phyloP scores from a whole-genome alignment of 2,329 filamentous ascomycete species.

The Didymella lethalis region DNA sequence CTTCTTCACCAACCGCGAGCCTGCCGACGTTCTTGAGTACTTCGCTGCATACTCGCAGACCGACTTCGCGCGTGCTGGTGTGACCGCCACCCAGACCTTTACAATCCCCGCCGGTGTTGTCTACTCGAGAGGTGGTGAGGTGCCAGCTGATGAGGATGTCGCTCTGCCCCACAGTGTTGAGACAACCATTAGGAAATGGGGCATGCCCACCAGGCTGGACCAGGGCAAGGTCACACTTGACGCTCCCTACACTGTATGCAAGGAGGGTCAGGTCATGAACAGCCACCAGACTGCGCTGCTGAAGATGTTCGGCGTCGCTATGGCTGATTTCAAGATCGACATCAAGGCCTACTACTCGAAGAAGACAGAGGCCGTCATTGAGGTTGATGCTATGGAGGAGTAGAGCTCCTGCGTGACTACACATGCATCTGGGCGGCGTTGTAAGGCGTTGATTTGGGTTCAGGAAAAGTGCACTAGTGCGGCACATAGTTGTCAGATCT shows the following conservation, averaged over 20 bases:
- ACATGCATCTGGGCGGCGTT: slow-evolving; percentile 40
- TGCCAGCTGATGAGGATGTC: slow-evolving; percentile 81
- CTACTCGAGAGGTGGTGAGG: slow-evolving; percentile 78
- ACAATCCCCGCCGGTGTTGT: slow-evolving; percentile 84
- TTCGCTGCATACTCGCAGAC: slow-evolving; percentile 76
- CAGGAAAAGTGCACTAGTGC: slow-evolving; percentile 29
- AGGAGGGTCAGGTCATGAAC: slow-evolving; percentile 83
- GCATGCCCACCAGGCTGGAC: slow-evolving; percentile 86
- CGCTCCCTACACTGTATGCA: slow-evolving; percentile 77
- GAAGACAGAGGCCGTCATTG: slow-evolving; percentile 54
- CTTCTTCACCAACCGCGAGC: slow-evolving; percentile 83
- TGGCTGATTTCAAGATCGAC: slow-evolving; percentile 88
- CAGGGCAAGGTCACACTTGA: slow-evolving; percentile 87
- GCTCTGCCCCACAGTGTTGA: slow-evolving; percentile 88
- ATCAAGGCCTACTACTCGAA: slow-evolving; percentile 69
- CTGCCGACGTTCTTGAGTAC: slow-evolving; percentile 72
- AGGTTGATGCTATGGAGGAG: slow-evolving; percentile 60
- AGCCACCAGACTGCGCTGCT: slow-evolving; percentile 90
- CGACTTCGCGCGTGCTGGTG: slow-evolving; percentile 92
- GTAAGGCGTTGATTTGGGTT: slow-evolving; percentile 29
- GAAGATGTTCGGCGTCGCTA: slow-evolving; percentile 90
- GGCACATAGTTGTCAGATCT: slow-evolving; percentile 19
- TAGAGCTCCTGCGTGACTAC: slow-evolving; percentile 29
- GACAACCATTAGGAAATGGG: slow-evolving; percentile 86
- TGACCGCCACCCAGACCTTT: slow-evolving; percentile 75